These are phyloP conservation scores for Phaeosphaeria sp. DNA, from an alignment of 2,329 filamentous ascomycete species.

Conservation along the genomic window DNA sequence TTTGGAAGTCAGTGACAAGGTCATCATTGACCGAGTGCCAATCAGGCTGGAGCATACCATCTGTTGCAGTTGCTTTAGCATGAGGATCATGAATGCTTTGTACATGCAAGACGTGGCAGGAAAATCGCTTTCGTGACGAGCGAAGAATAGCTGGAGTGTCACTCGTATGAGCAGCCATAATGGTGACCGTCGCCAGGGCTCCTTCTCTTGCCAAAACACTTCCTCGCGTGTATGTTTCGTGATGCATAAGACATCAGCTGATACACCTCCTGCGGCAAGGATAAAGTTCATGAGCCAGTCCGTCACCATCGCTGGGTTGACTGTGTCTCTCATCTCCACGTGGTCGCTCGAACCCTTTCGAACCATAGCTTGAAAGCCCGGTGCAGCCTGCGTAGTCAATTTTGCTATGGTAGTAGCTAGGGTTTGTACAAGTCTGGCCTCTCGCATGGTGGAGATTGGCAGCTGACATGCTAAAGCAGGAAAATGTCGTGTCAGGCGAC, in stretches of 20 bases:
- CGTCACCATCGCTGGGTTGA: constrained; percentile 59
- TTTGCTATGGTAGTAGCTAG: constrained; percentile 43
- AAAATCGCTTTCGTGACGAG: constrained; percentile 24
- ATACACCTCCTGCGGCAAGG: constrained; percentile 45
- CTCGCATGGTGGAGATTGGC: constrained; percentile 21
- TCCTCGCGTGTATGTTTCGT: constrained; percentile 63
- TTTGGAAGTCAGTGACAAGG: constrained; percentile 38
- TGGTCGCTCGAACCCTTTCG: constrained; percentile 48
- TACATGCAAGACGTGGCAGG: constrained; percentile 42
- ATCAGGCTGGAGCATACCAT: constrained; percentile 1
- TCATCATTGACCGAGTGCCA: no score
- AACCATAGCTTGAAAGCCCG: constrained; percentile 43
- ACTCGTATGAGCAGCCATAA: constrained; percentile 64
- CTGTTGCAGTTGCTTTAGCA: constrained; percentile 53
- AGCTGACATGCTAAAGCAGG: constrained; percentile 51
- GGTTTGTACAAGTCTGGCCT: constrained; percentile 21
- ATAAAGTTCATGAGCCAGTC: constrained; percentile 56
- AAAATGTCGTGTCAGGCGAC: constrained; percentile 54
- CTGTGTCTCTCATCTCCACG: constrained; percentile 58
- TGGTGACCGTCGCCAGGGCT: constrained; percentile 60
- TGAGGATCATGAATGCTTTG: constrained; percentile 60
- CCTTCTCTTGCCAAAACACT: constrained; percentile 52
- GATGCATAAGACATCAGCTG: constrained; percentile 39
- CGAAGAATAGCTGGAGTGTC: constrained; percentile 50
- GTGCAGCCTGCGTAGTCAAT: constrained; percentile 45